Percentiles rank a stretch among this genome's conserved stretches.
Conservation (phyloP, 1,284 basidiomycete species). For the Amylostereum areolatum region DNA sequence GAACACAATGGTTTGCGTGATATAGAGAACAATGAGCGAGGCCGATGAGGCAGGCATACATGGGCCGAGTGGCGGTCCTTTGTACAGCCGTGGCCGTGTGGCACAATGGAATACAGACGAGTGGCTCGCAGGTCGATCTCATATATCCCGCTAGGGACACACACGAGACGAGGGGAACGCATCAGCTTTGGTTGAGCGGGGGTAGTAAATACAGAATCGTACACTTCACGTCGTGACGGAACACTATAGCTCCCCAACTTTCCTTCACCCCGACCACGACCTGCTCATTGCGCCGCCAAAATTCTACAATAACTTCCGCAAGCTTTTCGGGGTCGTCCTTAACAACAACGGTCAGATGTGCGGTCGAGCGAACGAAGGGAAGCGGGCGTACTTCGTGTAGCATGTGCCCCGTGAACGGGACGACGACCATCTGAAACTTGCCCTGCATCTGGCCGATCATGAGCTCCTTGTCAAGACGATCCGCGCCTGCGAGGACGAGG, state of each 20-base stretch:
- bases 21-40: too few species aligned
- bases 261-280: conserved; percentile 70
- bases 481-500: conserved; percentile 88
- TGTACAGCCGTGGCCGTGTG: too few species aligned
- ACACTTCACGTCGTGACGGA: too few species aligned
- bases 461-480: conserved; percentile 86
- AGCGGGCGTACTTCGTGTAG: conserved; percentile 74
- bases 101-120: too few species aligned
- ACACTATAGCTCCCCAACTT: conserved; percentile 63
- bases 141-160: too few species aligned
- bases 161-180: too few species aligned
- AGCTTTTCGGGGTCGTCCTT: conserved; percentile 82
- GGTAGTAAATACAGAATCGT: too few species aligned
- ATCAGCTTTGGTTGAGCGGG: too few species aligned
- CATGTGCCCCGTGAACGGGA: conserved; percentile 87
- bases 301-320: conserved; percentile 79
- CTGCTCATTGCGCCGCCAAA: conserved; percentile 88
- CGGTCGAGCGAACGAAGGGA: conserved; percentile 2
- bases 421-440: conserved; percentile 91
- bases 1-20: too few species aligned
- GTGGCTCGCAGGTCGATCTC: too few species aligned
- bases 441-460: conserved; percentile 99
- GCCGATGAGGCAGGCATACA: too few species aligned
- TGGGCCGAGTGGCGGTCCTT: too few species aligned
- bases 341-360: background rate